These are phyloP conservation scores for Tuctoria greenei DNA, from an alignment of 176 grass and related monocot species.

Conservation along the genomic window DNA sequence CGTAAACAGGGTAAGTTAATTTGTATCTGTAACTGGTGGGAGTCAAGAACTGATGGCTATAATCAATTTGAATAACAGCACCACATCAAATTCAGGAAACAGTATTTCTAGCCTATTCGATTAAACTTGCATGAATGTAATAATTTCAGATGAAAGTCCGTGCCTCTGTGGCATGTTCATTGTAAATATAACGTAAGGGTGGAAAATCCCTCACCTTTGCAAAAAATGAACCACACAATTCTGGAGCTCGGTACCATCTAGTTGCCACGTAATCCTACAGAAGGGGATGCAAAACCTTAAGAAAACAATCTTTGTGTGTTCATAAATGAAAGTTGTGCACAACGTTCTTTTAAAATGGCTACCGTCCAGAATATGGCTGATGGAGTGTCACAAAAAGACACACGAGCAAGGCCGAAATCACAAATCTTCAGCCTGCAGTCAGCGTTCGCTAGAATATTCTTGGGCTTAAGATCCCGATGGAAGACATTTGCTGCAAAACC, in stretches of 20 bases:
- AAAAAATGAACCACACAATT: conserved; percentile 94
- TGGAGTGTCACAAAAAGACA: conserved; percentile 85
- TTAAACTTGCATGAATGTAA: conserved; percentile 1
- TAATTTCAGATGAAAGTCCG: neutral
- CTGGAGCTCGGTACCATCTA: conserved; percentile 92
- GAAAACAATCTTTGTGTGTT: conserved; percentile 10
- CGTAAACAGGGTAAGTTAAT: conserved; percentile 19
- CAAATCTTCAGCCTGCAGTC: conserved; percentile 91
- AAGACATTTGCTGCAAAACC: conserved; percentile 73
- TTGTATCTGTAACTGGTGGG: neutral
- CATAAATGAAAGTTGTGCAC: neutral
- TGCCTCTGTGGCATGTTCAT: neutral
- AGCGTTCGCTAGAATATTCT: conserved; percentile 95
- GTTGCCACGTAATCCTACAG: conserved; percentile 89
- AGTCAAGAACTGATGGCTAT: neutral
- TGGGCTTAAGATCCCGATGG: conserved; percentile 92
- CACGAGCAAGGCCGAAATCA: conserved; percentile 87
- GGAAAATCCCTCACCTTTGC: conserved; percentile 62
- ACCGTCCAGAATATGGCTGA: conserved; percentile 98
- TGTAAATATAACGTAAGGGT: conserved; percentile 20
- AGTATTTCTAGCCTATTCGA: neutral
- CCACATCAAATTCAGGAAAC: neutral
- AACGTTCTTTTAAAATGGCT: conserved; percentile 34
- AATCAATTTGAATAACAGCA: neutral
- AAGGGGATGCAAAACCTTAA: conserved; percentile 25